phyloP scores from a whole-genome alignment of 2,329 filamentous ascomycete species.

The Colletotrichum spaethianum region DNA sequence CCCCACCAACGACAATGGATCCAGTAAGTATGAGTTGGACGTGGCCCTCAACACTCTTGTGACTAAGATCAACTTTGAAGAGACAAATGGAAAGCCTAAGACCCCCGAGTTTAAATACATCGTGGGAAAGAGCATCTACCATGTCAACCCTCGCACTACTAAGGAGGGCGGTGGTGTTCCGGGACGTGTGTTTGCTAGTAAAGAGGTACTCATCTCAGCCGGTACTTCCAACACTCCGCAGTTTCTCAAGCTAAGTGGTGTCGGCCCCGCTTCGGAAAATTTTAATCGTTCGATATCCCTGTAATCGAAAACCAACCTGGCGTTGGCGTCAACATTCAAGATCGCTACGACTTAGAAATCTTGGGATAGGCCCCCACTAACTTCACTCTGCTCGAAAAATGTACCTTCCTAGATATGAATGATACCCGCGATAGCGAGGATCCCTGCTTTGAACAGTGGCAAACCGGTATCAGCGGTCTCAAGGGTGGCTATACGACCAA shows the following conservation, averaged over 20 bases:
- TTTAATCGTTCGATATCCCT: slow-evolving; percentile 45
- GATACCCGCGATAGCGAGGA: slow-evolving; percentile 46
- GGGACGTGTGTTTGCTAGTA: slow-evolving; percentile 46
- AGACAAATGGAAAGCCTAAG: slow-evolving; percentile 47
- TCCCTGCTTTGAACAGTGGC: slow-evolving; percentile 55
- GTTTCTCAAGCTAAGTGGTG: slow-evolving; percentile 53
- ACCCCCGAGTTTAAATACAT: slow-evolving; percentile 59
- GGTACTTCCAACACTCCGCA: slow-evolving; percentile 62
- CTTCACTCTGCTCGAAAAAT: slow-evolving; percentile 48
- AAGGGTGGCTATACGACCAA: slow-evolving; percentile 58
- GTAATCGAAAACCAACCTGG: too few species aligned
- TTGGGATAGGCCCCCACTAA: slow-evolving; percentile 40
- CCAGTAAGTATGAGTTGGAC: slow-evolving; percentile 54
- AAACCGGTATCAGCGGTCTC: slow-evolving; percentile 46
- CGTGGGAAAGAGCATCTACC: slow-evolving; percentile 57
- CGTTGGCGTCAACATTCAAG: too few species aligned
- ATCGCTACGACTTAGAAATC: too few species aligned
- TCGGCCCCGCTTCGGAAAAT: slow-evolving; percentile 59
- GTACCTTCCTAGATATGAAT: slow-evolving; percentile 49
- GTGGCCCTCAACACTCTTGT: slow-evolving; percentile 52
- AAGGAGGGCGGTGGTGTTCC: slow-evolving; percentile 27
- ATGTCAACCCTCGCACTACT: slow-evolving; percentile 55
- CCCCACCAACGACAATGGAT: slow-evolving; percentile 54
- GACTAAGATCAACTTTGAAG: slow-evolving; percentile 55
- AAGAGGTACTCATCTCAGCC: slow-evolving; percentile 64